Percentiles rank a stretch among this genome's conserved stretches.
These are phyloP conservation scores for Diplodia corticola DNA, from an alignment of 2,329 filamentous ascomycete species.

Conservation along the genomic window DNA sequence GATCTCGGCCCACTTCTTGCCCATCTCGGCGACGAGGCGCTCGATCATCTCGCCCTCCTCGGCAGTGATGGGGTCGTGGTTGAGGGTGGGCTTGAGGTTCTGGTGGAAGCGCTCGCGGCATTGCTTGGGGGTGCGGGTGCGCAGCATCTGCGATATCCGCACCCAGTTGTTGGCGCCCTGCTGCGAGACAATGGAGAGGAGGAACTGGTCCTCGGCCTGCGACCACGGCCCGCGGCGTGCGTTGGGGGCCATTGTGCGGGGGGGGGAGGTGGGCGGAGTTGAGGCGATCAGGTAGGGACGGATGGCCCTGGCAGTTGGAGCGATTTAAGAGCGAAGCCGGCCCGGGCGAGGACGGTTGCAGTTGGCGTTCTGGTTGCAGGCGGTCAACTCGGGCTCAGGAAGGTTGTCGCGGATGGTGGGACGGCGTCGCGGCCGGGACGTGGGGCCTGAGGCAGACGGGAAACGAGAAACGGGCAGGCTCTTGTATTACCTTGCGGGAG, in stretches of 20 bases:
- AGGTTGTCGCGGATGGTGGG: not conserved
- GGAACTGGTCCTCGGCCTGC: constrained; percentile 68
- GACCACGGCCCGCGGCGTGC: constrained; percentile 79
- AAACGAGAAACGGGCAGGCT: constrained; percentile 16
- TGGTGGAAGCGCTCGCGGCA: constrained; percentile 94
- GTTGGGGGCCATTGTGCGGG: constrained; percentile 17
- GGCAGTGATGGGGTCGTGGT: constrained; percentile 74
- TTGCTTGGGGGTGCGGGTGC: constrained; percentile 84
- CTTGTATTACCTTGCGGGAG: constrained; percentile 16
- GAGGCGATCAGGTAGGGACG: not conserved
- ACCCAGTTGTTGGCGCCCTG: constrained; percentile 89
- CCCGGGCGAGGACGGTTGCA: not conserved
- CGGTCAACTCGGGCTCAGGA: not conserved
- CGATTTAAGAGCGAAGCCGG: constrained; percentile 3
- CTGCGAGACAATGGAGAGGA: constrained; percentile 68
- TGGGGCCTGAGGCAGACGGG: constrained; percentile 10
- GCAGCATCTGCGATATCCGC: constrained; percentile 73
- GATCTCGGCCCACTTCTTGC: constrained; percentile 92
- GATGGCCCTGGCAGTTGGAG: not conserved
- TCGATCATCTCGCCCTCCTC: constrained; percentile 75
- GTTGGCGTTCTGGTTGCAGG: not conserved
- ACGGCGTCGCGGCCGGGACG: constrained; percentile 4
- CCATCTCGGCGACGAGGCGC: constrained; percentile 72
- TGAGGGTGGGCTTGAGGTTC: constrained; percentile 82
- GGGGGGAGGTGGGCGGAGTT: not conserved